These are phyloP conservation scores for Fusarium burgessii DNA, from an alignment of 2,329 filamentous ascomycete genomes.

Conservation along the genomic window DNA sequence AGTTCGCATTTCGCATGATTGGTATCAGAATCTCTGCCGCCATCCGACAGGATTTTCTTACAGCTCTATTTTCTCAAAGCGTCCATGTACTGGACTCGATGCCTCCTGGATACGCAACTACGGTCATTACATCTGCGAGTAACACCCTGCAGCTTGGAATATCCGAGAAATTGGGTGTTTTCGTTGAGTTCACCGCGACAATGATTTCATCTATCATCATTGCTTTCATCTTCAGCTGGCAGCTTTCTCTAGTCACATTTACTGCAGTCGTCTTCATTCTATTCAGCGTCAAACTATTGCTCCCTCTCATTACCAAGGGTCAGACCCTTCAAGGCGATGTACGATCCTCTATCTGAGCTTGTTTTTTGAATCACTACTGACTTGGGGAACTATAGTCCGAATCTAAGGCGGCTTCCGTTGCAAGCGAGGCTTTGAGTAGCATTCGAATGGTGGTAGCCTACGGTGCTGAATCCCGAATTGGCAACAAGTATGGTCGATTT, in stretches of 20 bases:
- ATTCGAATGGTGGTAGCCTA: slow-evolving; percentile 58
- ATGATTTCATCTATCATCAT: slow-evolving; percentile 54
- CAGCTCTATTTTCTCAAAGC: slow-evolving; percentile 61
- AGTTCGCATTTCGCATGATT: slow-evolving; percentile 61
- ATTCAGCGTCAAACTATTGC: slow-evolving; percentile 47
- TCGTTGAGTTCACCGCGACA: slow-evolving; percentile 56
- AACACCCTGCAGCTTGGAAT: slow-evolving; percentile 66
- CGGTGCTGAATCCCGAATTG: slow-evolving; percentile 54
- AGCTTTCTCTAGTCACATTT: slow-evolving; percentile 62
- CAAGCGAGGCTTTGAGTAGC: slow-evolving; percentile 56
- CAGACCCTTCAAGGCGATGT: slow-evolving; percentile 52
- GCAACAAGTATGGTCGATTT: slow-evolving; percentile 51
- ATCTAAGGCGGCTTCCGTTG: slow-evolving; percentile 53
- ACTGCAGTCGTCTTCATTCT: slow-evolving; percentile 58
- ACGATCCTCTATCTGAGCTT: background rate
- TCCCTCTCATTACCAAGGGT: slow-evolving; percentile 50
- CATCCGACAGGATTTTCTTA: slow-evolving; percentile 62
- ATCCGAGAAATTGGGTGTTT: slow-evolving; percentile 61
- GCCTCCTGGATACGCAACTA: slow-evolving; percentile 62
- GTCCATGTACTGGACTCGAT: slow-evolving; percentile 62
- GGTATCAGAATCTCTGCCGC: slow-evolving; percentile 64
- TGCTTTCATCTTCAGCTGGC: slow-evolving; percentile 65
- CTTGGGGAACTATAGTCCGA: background rate
- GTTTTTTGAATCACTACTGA: background rate
- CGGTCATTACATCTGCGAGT: slow-evolving; percentile 63